Base-by-base conservation (phyloP, 805 yeast species). In the Candida namnaoensis region DNA sequence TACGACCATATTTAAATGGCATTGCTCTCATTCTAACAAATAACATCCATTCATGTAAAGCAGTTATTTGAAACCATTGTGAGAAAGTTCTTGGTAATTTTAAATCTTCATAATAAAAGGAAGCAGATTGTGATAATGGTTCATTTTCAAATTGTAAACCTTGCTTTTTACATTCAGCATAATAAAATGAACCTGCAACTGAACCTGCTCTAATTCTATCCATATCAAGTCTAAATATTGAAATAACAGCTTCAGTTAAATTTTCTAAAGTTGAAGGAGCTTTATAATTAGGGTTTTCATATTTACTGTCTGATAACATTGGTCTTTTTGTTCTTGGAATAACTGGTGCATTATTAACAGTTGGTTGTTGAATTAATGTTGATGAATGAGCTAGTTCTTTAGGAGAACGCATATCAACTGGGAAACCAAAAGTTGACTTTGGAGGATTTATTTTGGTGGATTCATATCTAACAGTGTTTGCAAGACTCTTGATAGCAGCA, bases 41-140 rank as follows among this genome's bases (percentile, higher is more conserved):
- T 37, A 93, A 69, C 56, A 93, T 80, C 99, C 99, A 93, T 45
- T 86, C 79, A 61, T 93, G 99, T 50, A 93, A 70, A 1, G 82
- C 70, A 7, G 96, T 85, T 47, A 93, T 83, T 64, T 91, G 98
- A 61, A 82, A 91, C 96, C 96, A 91, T 61, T 88, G 95, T n/a
- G 91, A 78, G 57, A 91, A 90, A 1, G 97, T 82, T 57, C 75
- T 72, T 32, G 96, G 96, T 54, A 93, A 67, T 25, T 77, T 81
- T 43, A 93, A 66, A 11, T 90, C 84, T 41, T 86, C 84, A 58
- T 88, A 93, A 71, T 88, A 93, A 58, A 87, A 93, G 41, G 67
- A 68, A 2, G 96, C 96, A 5, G 85, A 74, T 15, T 75, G 78
- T 5, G 85, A 74, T 35, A 85, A 65, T 34, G 77, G 80, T 56